These are phyloP conservation scores for Pogostemon cablin DNA, from an alignment of 257 asterid genomes.

Conservation along the genomic window DNA sequence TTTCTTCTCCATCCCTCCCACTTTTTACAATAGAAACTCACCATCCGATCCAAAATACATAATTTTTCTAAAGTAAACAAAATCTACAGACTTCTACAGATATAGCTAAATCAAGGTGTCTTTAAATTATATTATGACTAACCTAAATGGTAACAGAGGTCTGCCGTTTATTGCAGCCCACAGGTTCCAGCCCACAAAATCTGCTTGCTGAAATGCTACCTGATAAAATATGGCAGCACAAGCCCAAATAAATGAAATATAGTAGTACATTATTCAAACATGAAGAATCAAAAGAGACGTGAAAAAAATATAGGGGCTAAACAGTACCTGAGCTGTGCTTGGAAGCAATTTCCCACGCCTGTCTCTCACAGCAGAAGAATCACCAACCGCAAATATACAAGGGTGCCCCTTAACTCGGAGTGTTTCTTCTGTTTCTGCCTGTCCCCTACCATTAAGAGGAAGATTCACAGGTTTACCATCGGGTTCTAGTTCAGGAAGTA, in stretches of 20 bases:
- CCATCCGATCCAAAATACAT: not conserved
- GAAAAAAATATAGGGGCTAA: slow-evolving; percentile 23
- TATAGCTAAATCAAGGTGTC: slow-evolving; percentile 7
- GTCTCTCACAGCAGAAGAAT: slow-evolving; percentile 86
- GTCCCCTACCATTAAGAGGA: slow-evolving; percentile 90
- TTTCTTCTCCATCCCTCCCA: not conserved
- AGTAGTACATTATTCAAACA: slow-evolving; percentile 5
- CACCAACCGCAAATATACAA: slow-evolving; percentile 92
- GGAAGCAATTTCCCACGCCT: slow-evolving; percentile 83
- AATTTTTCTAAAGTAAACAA: not conserved
- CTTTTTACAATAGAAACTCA: not conserved
- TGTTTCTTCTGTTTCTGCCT: slow-evolving; percentile 98
- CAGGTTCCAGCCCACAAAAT: slow-evolving; percentile 95
- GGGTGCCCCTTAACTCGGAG: slow-evolving; percentile 95
- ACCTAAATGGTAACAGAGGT: slow-evolving; percentile 95
- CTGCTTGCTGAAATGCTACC: slow-evolving; percentile 99
- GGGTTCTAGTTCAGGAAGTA: slow-evolving; percentile 61
- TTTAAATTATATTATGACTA: slow-evolving; percentile 29
- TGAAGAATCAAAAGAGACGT: slow-evolving; percentile 11
- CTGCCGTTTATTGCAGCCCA: slow-evolving; percentile 97
- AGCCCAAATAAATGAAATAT: slow-evolving; percentile 19
- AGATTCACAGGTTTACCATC: slow-evolving; percentile 52
- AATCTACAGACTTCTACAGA: not conserved
- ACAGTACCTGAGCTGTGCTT: slow-evolving; percentile 84
- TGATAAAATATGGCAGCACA: slow-evolving; percentile 40